Percentiles rank a stretch among this genome's conserved stretches.
phyloP scores from a whole-genome alignment of 2,329 filamentous ascomycete species.

The Colletotrichum cordylinicola region DNA sequence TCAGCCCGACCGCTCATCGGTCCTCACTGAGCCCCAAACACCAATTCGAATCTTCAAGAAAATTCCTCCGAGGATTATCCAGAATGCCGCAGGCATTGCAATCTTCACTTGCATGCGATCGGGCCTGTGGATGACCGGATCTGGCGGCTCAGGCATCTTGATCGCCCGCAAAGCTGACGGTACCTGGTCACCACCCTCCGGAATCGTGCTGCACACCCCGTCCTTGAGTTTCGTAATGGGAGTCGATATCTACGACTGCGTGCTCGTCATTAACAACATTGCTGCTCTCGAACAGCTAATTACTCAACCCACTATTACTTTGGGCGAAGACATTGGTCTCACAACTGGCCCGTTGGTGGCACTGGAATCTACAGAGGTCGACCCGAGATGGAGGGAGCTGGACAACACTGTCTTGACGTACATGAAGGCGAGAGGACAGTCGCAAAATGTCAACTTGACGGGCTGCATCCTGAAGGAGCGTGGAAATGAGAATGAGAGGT shows the following conservation, averaged over 20 bases:
- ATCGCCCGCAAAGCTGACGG: slow-evolving; percentile 85
- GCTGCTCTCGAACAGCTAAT: slow-evolving; percentile 80
- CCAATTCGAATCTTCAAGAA: slow-evolving; percentile 70
- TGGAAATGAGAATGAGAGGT: slow-evolving; percentile 64
- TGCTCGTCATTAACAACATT: slow-evolving; percentile 89
- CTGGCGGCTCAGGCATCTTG: slow-evolving; percentile 87
- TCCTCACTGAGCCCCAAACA: slow-evolving; percentile 46
- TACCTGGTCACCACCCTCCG: slow-evolving; percentile 89
- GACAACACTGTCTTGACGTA: slow-evolving; percentile 63
- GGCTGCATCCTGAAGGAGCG: slow-evolving; percentile 64
- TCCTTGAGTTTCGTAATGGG: slow-evolving; percentile 89
- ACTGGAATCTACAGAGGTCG: slow-evolving; percentile 56
- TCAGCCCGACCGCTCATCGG: slow-evolving; percentile 30
- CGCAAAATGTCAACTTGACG: slow-evolving; percentile 59
- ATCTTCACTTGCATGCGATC: slow-evolving; percentile 97
- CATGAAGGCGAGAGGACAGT: slow-evolving; percentile 62
- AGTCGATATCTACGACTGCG: slow-evolving; percentile 95
- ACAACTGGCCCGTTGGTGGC: slow-evolving; percentile 75
- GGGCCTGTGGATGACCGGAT: slow-evolving; percentile 89
- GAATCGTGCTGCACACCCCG: slow-evolving; percentile 88
- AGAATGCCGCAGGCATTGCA: slow-evolving; percentile 87
- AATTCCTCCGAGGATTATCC: slow-evolving; percentile 85
- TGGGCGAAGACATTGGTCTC: slow-evolving; percentile 82
- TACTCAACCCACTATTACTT: slow-evolving; percentile 76
- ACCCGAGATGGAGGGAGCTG: slow-evolving; percentile 57